These are phyloP conservation scores for Amaranthus hypochondriacus DNA, from an alignment of 148 eudicot genomes.

Conservation along the genomic window DNA sequence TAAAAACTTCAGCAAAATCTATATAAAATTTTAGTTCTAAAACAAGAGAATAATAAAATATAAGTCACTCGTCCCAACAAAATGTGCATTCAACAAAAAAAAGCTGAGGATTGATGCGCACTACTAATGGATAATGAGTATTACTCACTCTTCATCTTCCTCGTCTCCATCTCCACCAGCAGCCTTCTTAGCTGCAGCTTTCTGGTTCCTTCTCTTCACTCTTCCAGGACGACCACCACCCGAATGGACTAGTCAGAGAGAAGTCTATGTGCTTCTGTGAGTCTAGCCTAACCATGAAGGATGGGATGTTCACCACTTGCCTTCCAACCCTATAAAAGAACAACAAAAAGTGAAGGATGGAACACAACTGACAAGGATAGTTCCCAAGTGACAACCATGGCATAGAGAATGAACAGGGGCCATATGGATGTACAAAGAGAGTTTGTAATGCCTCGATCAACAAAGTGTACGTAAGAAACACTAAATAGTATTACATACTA, in stretches of 20 bases:
- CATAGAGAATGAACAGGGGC: no score
- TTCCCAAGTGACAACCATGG: no score
- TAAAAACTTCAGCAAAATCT: conserved; percentile 15
- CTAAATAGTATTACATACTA: no score
- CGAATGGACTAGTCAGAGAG: conserved; percentile 55
- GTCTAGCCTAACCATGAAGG: conserved; percentile 60
- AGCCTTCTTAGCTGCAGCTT: conserved; percentile 52
- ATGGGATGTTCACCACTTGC: conserved; percentile 49
- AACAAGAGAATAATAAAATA: background rate
- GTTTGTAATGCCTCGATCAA: no score
- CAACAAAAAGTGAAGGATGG: background rate
- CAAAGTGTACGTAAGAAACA: no score
- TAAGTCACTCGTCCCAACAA: background rate
- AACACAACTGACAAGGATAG: background rate
- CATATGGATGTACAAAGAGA: no score
- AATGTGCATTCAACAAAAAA: conserved; percentile 3
- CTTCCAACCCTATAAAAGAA: conserved; percentile 38
- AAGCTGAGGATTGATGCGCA: background rate
- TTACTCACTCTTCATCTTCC: conserved; percentile 47
- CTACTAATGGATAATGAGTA: background rate
- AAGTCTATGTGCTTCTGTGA: conserved; percentile 53
- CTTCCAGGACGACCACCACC: conserved; percentile 57
- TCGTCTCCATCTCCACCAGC: conserved; percentile 53
- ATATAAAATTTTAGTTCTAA: background rate
- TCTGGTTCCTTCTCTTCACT: conserved; percentile 55